Conservation (phyloP, 2,329 filamentous ascomycete species). For the Xylaria sp. region DNA sequence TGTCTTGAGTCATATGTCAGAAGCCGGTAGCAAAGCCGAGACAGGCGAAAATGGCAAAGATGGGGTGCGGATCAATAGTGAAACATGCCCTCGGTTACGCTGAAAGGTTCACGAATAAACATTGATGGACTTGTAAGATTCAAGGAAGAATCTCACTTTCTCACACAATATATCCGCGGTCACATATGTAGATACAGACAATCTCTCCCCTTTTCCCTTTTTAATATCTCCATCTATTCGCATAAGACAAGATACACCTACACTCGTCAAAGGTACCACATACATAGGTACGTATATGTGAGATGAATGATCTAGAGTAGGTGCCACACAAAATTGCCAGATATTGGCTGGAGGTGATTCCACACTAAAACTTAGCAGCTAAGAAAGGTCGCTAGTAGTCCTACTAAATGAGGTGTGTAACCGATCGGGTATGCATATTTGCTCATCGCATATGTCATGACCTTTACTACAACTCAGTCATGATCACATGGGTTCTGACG, state of each 20-base stretch:
- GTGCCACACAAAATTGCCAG: not conserved
- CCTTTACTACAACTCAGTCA: not conserved
- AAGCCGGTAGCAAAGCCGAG: not conserved
- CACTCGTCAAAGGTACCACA: too few species aligned
- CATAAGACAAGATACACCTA: not conserved
- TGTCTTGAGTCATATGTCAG: not conserved
- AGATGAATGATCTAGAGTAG: not conserved
- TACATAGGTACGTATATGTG: too few species aligned
- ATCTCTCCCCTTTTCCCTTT: too few species aligned
- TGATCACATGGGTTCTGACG: not conserved
- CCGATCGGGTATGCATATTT: not conserved
- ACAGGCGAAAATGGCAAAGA: not conserved
- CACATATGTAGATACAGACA: too few species aligned
- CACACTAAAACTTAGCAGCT: not conserved
- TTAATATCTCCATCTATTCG: too few species aligned
- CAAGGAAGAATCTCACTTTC: too few species aligned
- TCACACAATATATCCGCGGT: too few species aligned
- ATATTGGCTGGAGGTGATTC: not conserved
- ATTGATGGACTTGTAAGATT: too few species aligned
- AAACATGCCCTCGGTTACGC: not conserved
- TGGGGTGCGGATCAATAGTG: not conserved
- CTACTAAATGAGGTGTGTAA: not conserved
- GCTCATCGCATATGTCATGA: constrained; percentile 9
- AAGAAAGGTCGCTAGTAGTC: not conserved
- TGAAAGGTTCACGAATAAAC: not conserved